phyloP scores from a whole-genome alignment of 2,329 filamentous ascomycete species.

The Cercospora citrullina region DNA sequence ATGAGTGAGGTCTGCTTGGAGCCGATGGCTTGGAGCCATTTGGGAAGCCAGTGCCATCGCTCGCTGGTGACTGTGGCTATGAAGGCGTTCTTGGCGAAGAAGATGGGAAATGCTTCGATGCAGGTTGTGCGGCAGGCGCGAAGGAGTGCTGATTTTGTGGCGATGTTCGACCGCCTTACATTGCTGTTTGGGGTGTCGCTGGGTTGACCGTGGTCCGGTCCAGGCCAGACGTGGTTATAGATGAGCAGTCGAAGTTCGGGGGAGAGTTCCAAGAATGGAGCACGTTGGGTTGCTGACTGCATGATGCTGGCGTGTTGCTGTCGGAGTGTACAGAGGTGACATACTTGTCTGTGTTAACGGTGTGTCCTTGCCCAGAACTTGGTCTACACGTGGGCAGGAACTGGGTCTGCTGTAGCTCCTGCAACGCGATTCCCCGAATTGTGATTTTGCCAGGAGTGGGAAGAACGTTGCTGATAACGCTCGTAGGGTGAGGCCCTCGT shows the following conservation, averaged over 20 bases:
- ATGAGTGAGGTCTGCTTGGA: neutral
- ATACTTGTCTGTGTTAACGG: too few species aligned
- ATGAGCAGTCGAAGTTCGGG: neutral
- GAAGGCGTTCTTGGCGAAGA: neutral
- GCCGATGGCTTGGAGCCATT: neutral
- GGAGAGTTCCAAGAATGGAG: neutral
- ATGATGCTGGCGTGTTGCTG: neutral
- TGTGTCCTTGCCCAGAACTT: too few species aligned
- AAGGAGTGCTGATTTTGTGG: neutral
- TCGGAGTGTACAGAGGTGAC: neutral
- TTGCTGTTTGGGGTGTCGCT: neutral
- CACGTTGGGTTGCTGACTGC: neutral
- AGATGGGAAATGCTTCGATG: neutral
- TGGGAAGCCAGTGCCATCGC: neutral
- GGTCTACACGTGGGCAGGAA: neutral
- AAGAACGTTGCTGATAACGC: too few species aligned
- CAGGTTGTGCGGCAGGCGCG: neutral
- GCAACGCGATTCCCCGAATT: neutral
- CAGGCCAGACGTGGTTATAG: neutral
- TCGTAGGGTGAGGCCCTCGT: too few species aligned
- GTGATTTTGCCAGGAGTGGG: neutral
- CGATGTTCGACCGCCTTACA: neutral
- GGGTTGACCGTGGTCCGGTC: neutral
- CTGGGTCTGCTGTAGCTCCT: neutral
- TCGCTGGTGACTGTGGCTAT: neutral